Base-by-base conservation (phyloP, 2,329 filamentous ascomycete species). In the Byssoonygena ceratinophila region DNA sequence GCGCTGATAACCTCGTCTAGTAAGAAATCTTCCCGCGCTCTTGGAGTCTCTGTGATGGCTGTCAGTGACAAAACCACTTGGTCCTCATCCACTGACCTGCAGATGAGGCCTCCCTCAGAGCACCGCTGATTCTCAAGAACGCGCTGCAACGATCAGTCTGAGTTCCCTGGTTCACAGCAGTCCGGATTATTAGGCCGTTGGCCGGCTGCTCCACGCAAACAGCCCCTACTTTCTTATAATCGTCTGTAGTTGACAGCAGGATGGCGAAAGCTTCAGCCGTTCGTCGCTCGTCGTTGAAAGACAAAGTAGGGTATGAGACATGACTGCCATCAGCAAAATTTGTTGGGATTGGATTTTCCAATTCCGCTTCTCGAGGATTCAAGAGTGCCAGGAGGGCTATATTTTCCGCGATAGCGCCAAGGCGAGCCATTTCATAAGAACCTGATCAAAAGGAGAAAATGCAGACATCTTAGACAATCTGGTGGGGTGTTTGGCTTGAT, bases 121-220 rank as follows among this genome's bases (percentile, higher is more conserved):
- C 31, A 45, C 20, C 18, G 9, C 1, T 37, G 34, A 52, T 43
- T 29, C 12, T 52, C 8, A 14, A 16, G 27, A 52, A 52, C 18
- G 31, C 29, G 8, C 23, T 39, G 2, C 22, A 25, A 3, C 41
- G 40, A 37, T 14, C 20, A 11, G 27, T 31, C 16, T 45, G 49
- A 11, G 20, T 14, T 18, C 49, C 49, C 9, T 23, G 16, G 22
- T 52, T 52, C 20, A 45, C 32, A 18, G 49, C 29, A 37, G 36
- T 46, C 11, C 49, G 49, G 27, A 52, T 45, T 2, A 37, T 34
- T 12, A 52, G 31, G 4, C 49, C 48, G 31, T 36, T 25, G 9
- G 3, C 12, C 39, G 8, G 16, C 23, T 51, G 37, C n/a, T 51
- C 48, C 3, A 51, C 41, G 23, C 48, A 51, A 36, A 51, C 48